Evolutionary conservation across 208 protist species (phyloP).

Genomic region (Acanthamoeba lugdunensis): DNA sequence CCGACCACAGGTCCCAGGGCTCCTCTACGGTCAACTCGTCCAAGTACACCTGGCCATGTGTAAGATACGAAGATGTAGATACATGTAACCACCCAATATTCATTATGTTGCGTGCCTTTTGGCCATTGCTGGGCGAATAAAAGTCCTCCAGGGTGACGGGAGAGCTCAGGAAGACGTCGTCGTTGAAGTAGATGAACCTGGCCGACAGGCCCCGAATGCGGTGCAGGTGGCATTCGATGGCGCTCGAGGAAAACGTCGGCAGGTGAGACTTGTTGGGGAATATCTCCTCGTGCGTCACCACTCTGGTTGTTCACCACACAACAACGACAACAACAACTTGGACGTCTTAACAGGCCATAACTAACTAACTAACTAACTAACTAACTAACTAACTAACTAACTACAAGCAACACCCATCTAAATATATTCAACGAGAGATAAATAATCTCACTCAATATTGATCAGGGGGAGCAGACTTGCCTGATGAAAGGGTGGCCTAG

Average conservation of each 20-base stretch:
- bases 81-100: too few species aligned
- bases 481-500: slow-evolving; percentile 78
- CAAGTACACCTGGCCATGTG: slow-evolving; percentile 1
- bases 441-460: too few species aligned
- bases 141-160: slow-evolving; percentile 89
- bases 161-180: slow-evolving; percentile 90
- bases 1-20: too few species aligned
- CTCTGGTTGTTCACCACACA: background rate
- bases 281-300: slow-evolving; percentile 81
- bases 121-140: background rate
- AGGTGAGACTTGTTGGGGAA: slow-evolving; percentile 90
- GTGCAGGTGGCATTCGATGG: slow-evolving; percentile 91
- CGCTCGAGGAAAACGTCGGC: slow-evolving; percentile 87
- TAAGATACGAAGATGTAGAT: too few species aligned
- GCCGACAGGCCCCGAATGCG: slow-evolving; percentile 89
- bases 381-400: too few species aligned
- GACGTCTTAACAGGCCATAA: too few species aligned
- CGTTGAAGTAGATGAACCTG: slow-evolving; percentile 91
- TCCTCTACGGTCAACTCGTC: too few species aligned
- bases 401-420: too few species aligned
- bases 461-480: background rate
- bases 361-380: too few species aligned
- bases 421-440: too few species aligned
- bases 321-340: background rate
- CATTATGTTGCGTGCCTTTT: background rate